Conservation (phyloP, 495 filamentous ascomycete genomes). For the Penicillium fimorum region DNA sequence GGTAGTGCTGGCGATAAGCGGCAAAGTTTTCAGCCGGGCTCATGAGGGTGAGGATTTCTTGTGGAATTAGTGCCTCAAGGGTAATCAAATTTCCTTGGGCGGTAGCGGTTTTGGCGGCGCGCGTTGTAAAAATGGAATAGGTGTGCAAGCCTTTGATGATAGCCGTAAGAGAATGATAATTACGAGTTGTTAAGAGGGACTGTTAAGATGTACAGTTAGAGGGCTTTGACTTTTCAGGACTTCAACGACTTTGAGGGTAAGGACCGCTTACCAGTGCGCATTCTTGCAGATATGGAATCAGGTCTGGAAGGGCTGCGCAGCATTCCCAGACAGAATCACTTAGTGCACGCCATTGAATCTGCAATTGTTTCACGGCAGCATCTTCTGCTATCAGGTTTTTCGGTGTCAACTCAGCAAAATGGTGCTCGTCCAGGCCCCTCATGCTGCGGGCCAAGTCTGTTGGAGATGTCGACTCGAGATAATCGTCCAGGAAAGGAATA, state of each 20-base stretch:
- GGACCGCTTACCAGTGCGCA: constrained; percentile 31
- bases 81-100: constrained; percentile 19
- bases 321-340: constrained; percentile 42
- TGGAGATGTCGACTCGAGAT: constrained; percentile 30
- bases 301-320: constrained; percentile 39
- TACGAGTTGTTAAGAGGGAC: constrained; percentile 27
- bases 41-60: constrained; percentile 25
- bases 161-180: constrained; percentile 41
- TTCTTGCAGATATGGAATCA: constrained; percentile 34
- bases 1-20: constrained; percentile 38
- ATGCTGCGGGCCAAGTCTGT: constrained; percentile 33
- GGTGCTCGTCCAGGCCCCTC: constrained; percentile 26
- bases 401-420: constrained; percentile 29
- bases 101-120: constrained; percentile 13
- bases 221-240: not conserved
- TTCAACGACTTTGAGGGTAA: not conserved
- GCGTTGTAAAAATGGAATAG: constrained; percentile 31
- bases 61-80: constrained; percentile 27
- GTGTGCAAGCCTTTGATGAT: constrained; percentile 36
- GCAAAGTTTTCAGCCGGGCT: constrained; percentile 35
- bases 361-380: constrained; percentile 16
- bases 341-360: constrained; percentile 32
- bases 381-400: constrained; percentile 25
- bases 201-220: constrained; percentile 15
- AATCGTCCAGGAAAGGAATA: constrained; percentile 36